Conservation (phyloP, 1,284 basidiomycete species). For the Omphalotus olearius region DNA sequence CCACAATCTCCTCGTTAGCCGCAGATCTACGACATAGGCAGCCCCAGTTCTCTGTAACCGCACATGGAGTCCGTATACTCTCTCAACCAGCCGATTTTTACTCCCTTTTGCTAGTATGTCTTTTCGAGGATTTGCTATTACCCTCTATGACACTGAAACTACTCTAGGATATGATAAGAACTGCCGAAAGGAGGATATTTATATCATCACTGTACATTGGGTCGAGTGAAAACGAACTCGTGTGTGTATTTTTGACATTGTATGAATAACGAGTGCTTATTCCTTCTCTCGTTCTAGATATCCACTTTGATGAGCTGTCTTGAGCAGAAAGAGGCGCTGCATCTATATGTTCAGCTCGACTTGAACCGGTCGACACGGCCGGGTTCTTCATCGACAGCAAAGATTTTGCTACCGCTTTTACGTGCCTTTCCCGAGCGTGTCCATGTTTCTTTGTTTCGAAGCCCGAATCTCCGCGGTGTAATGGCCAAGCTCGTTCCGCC, state of each 20-base stretch:
- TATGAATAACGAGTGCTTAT: background rate
- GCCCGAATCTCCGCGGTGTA: constrained; percentile 77
- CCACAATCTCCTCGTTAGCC: constrained; percentile 20
- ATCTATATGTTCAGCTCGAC: constrained; percentile 80
- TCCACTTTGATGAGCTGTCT: constrained; percentile 61
- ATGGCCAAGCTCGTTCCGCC: constrained; percentile 81
- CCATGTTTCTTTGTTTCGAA: constrained; percentile 78
- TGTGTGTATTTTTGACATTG: constrained; percentile 30
- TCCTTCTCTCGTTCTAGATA: constrained; percentile 44
- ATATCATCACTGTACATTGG: constrained; percentile 86
- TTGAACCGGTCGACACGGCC: constrained; percentile 89
- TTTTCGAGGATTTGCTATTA: background rate
- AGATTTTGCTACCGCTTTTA: constrained; percentile 70
- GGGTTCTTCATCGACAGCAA: constrained; percentile 71
- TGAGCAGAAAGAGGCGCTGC: constrained; percentile 53
- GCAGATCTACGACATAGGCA: constrained; percentile 31
- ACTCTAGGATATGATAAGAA: constrained; percentile 66
- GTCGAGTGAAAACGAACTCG: constrained; percentile 63
- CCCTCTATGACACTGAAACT: background rate
- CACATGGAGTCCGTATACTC: constrained; percentile 32
- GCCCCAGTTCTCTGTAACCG: constrained; percentile 34
- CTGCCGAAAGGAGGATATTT: constrained; percentile 75
- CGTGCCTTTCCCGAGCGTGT: constrained; percentile 72
- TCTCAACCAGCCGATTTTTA: constrained; percentile 38
- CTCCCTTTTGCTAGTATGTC: constrained; percentile 31